Evolutionary conservation across 768 basidiomycete genomes (phyloP), one percentile per base, ranked within the genome.

Genomic region (Hydnomerulius pinastri): DNA sequence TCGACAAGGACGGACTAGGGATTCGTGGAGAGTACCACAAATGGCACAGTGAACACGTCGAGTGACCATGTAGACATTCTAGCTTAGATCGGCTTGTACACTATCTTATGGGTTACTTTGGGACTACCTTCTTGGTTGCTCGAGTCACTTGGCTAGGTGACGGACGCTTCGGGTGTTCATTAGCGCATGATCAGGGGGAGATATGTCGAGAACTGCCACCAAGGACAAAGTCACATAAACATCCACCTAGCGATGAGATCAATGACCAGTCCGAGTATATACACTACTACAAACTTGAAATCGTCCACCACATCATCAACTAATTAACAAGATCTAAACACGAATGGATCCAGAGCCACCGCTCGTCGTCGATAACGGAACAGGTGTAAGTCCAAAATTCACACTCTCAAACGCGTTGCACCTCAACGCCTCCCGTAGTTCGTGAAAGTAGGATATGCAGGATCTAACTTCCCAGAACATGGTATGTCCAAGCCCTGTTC

Each of bases 401-500:
- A 36, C 39, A 8, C 54, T 50, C 33, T 42, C 17, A 39, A 35
- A 48, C 55, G 41, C 41, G 42, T 46, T 45, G 49, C 47, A 42
- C 23, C 28, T 46, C 33, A 33, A 29, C 24, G 13, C 20, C n/a
- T 28, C n/a, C 32, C 55, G 33, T 71, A 92, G 88, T 93, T 92
- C 63, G 91, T 93, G 62, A 92, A 92, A 77, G 88, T 91, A 30
- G 90, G 91, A 37, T 92, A 87, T 62, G 91, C 89, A 53, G 90
- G 91, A 53, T 90, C 89, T 62, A 97, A 98, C 76, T 98, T 97
- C 61, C 95, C 95, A 43, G 90, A 90, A 73, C 85, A 90, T 79
- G 92, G 92, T 92, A 59, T 59, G 78, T 35, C 25, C 18, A n/a
- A n/a, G n/a, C n/a, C n/a, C n/a, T n/a, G 23, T 23, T 43, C 42